These are phyloP conservation scores for Hemerocallis citrina DNA, from an alignment of 106 monocot genomes.

Conservation along the genomic window DNA sequence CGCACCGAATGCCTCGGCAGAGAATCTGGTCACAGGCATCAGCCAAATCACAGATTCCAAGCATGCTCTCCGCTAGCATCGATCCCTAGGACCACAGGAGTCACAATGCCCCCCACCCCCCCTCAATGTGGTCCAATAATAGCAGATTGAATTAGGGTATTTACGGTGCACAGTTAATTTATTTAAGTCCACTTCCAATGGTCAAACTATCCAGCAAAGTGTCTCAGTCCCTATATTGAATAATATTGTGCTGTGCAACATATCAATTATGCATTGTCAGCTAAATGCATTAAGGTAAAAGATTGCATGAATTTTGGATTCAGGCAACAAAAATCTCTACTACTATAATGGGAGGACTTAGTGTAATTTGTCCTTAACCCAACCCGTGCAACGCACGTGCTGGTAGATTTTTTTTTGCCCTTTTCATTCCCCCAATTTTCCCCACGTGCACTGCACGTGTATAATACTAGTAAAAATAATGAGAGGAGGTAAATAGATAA, in stretches of 20 bases:
- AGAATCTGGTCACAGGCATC: constrained; percentile 69
- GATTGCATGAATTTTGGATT: background rate
- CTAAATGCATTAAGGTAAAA: constrained; percentile 1
- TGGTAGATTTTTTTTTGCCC: no score
- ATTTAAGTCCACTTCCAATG: background rate
- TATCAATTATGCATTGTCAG: background rate
- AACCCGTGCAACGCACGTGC: no score
- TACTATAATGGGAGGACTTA: background rate
- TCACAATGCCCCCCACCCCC: constrained; percentile 8
- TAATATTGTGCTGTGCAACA: background rate
- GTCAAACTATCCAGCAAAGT: background rate
- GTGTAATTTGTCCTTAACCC: background rate
- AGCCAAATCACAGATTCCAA: constrained; percentile 58
- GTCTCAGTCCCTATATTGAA: background rate
- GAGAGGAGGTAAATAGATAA: background rate
- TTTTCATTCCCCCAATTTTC: no score
- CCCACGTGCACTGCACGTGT: no score
- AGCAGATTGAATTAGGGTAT: background rate
- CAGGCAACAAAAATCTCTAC: no score
- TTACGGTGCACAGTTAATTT: background rate
- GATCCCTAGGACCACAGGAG: constrained; percentile 22
- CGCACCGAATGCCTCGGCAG: constrained; percentile 81
- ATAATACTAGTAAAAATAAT: no score
- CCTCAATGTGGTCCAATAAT: constrained; percentile 3
- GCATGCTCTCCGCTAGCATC: constrained; percentile 74